Percentiles rank a stretch among this genome's conserved stretches.
Evolutionary conservation across 805 yeast species (phyloP).

Genomic region (Sungouiozyma ichnusensis): DNA sequence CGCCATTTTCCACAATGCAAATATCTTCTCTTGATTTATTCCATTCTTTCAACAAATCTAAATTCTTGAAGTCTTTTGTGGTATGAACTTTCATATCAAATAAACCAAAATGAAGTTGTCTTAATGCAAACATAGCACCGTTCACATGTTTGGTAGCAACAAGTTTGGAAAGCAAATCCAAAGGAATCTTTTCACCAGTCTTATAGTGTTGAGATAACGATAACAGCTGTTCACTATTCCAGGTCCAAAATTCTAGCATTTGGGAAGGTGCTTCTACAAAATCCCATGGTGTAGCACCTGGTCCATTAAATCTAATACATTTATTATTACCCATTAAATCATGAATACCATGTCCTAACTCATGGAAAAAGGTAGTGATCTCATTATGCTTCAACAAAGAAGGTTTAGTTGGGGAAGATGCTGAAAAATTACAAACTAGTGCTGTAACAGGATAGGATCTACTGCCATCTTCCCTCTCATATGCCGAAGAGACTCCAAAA

Average conservation of each 20-base stretch:
- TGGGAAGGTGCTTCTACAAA: slow-evolving; percentile 90
- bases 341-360: slow-evolving; percentile 84
- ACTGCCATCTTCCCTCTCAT: slow-evolving; percentile 35
- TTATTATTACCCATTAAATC: slow-evolving; percentile 57
- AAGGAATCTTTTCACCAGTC: slow-evolving; percentile 47
- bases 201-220: slow-evolving; percentile 56
- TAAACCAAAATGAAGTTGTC: slow-evolving; percentile 70
- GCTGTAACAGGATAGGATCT: slow-evolving; percentile 63
- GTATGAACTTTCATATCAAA: slow-evolving; percentile 70
- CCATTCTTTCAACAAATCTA: slow-evolving; percentile 52
- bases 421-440: slow-evolving; percentile 75
- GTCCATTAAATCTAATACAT: slow-evolving; percentile 61
- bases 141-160: slow-evolving; percentile 63
- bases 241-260: slow-evolving; percentile 80
- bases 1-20: slow-evolving; percentile 47
- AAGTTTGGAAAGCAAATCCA: slow-evolving; percentile 46
- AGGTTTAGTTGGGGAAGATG: slow-evolving; percentile 59
- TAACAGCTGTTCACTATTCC: slow-evolving; percentile 55
- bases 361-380: slow-evolving; percentile 80
- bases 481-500: slow-evolving; percentile 58
- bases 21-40: slow-evolving; percentile 54
- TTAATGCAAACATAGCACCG: slow-evolving; percentile 57
- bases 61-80: slow-evolving; percentile 33
- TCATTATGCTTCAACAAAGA: slow-evolving; percentile 68
- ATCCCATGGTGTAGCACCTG: slow-evolving; percentile 67